phyloP scores from a whole-genome alignment of 2,329 filamentous ascomycete species.

The Trichoderma harzianum region DNA sequence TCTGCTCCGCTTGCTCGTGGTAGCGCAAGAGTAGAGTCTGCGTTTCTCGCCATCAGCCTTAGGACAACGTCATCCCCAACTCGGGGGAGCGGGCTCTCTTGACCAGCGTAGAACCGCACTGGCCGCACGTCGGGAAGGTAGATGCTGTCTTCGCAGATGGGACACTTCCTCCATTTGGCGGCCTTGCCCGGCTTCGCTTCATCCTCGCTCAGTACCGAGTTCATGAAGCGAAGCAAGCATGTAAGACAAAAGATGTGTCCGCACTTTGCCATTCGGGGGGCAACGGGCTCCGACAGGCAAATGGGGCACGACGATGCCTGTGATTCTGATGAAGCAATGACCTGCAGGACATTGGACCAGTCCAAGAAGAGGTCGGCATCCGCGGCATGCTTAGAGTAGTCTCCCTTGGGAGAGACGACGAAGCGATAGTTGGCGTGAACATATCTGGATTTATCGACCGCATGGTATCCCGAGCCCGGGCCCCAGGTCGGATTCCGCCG shows the following conservation, averaged over 20 bases:
- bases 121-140: conserved; percentile 87
- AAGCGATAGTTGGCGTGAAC: conserved; percentile 98
- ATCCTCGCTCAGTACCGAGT: conserved; percentile 71
- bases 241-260: conserved; percentile 96
- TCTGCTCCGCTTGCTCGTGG: conserved; percentile 76
- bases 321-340: conserved; percentile 85
- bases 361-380: conserved; percentile 88
- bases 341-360: conserved; percentile 86
- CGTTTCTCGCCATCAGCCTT: conserved; percentile 75
- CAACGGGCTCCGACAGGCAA: conserved; percentile 86
- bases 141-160: conserved; percentile 91
- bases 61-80: conserved; percentile 89
- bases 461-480: conserved; percentile 82
- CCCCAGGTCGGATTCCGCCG: conserved; percentile 78
- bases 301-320: conserved; percentile 90
- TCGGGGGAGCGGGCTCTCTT: conserved; percentile 75
- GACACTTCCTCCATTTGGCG: conserved; percentile 87
- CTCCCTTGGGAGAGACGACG: conserved; percentile 77
- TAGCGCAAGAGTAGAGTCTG: conserved; percentile 80
- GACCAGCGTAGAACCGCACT: conserved; percentile 85
- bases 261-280: conserved; percentile 93
- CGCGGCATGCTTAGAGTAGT: conserved; percentile 74
- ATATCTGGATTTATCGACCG: conserved; percentile 83
- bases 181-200: conserved; percentile 65
- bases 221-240: conserved; percentile 94